Evolutionary conservation across 495 filamentous ascomycete species (phyloP).

Genomic region (Pyrenula aspistea): DNA sequence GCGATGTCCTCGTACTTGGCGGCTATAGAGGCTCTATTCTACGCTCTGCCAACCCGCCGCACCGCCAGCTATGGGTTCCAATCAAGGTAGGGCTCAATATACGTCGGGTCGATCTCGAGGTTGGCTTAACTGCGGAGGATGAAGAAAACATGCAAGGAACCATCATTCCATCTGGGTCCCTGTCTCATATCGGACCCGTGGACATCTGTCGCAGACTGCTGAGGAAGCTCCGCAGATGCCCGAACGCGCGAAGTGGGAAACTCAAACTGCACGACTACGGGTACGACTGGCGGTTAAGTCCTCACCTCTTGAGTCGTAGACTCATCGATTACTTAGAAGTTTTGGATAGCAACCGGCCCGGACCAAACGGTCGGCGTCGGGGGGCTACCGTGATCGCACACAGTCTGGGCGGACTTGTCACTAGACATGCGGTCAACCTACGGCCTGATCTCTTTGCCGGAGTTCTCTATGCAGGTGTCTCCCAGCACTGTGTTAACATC

Average conservation of each 20-base stretch:
- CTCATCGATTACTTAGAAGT: slow-evolving; percentile 60
- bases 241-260: slow-evolving; percentile 57
- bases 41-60: slow-evolving; percentile 68
- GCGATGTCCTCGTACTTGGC: slow-evolving; percentile 81
- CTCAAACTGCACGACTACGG: slow-evolving; percentile 82
- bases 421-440: slow-evolving; percentile 79
- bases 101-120: slow-evolving; percentile 81
- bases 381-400: slow-evolving; percentile 82
- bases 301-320: slow-evolving; percentile 57
- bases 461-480: slow-evolving; percentile 75
- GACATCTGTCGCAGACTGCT: slow-evolving; percentile 78
- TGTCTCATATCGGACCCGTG: slow-evolving; percentile 82
- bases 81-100: slow-evolving; percentile 91
- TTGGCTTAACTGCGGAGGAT: slow-evolving; percentile 72
- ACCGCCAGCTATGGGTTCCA: slow-evolving; percentile 82
- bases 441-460: slow-evolving; percentile 80
- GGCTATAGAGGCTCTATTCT: slow-evolving; percentile 85
- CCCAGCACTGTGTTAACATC: slow-evolving; percentile 80
- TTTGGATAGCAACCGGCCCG: slow-evolving; percentile 59
- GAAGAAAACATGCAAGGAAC: slow-evolving; percentile 74
- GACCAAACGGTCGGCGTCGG: slow-evolving; percentile 29
- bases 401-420: slow-evolving; percentile 81
- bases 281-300: slow-evolving; percentile 91
- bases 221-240: slow-evolving; percentile 59
- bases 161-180: slow-evolving; percentile 74